Evolutionary conservation across 805 yeast genomes (phyloP).

Genomic region (Pichia californica): DNA sequence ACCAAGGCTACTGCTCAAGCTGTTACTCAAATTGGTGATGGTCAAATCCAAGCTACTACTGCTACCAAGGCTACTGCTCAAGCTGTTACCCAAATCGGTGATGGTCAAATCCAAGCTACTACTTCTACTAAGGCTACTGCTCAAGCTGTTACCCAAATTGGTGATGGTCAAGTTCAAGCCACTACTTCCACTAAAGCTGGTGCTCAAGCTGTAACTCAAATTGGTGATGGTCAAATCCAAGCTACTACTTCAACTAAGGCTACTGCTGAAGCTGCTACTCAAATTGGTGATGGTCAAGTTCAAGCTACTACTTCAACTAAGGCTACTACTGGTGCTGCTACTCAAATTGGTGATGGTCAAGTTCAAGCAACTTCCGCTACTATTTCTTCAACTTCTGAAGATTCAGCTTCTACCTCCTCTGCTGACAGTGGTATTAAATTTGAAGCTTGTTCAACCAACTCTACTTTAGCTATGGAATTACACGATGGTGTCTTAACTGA

Average conservation of each 20-base stretch:
- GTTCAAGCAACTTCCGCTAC: conserved; percentile 32
- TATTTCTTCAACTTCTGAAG: conserved; percentile 31
- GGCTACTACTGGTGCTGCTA: conserved; percentile 18
- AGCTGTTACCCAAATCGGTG: conserved; percentile 24
- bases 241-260: conserved; percentile 19
- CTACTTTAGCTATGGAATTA: conserved; percentile 39
- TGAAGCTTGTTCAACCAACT: conserved; percentile 31
- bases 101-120: conserved; percentile 24
- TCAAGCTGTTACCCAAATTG: conserved; percentile 33
- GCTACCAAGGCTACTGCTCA: conserved; percentile 13
- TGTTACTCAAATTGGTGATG: conserved; percentile 51
- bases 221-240: conserved; percentile 34
- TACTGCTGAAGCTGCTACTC: conserved; percentile 26
- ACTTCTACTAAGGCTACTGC: conserved; percentile 29
- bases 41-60: conserved; percentile 29
- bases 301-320: conserved; percentile 32
- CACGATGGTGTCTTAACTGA: conserved; percentile 39
- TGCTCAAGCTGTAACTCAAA: conserved; percentile 30
- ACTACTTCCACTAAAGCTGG: conserved; percentile 24
- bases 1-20: conserved; percentile 26
- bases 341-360: conserved; percentile 25
- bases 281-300: conserved; percentile 34
- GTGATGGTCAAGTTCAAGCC: conserved; percentile 51
- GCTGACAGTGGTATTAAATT: conserved; percentile 16
- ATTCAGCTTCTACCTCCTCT: conserved; percentile 39